Conservation (phyloP, 495 filamentous ascomycete species). For the Viridothelium virens region DNA sequence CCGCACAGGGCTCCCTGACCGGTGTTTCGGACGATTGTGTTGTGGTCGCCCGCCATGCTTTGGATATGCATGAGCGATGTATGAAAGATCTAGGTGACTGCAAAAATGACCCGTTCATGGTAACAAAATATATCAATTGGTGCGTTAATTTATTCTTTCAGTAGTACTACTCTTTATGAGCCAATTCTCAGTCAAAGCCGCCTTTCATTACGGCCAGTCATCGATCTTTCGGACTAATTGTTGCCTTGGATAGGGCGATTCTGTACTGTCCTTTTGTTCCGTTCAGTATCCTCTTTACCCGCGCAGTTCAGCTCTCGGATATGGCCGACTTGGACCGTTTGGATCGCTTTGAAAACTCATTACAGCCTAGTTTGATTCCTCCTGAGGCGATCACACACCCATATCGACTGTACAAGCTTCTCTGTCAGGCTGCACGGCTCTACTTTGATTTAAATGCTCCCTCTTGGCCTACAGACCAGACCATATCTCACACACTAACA, state of each 20-base stretch:
- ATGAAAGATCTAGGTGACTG: constrained; percentile 19
- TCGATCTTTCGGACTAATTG: background rate
- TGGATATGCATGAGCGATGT: constrained; percentile 29
- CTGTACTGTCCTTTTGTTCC: constrained; percentile 29
- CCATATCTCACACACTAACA: background rate
- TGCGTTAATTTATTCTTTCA: constrained; percentile 18
- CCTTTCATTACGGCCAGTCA: background rate
- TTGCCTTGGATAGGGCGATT: constrained; percentile 23
- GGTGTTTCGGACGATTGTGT: constrained; percentile 26
- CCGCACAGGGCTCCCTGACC: constrained; percentile 13
- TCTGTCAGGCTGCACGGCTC: constrained; percentile 27
- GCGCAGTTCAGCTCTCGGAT: constrained; percentile 27
- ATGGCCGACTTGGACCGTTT: constrained; percentile 21
- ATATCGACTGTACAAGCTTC: constrained; percentile 26
- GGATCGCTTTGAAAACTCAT: constrained; percentile 25
- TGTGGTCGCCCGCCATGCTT: constrained; percentile 23
- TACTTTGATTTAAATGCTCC: constrained; percentile 17
- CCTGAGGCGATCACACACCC: constrained; percentile 24
- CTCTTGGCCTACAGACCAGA: background rate
- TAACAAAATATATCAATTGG: constrained; percentile 28
- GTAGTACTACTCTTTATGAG: background rate
- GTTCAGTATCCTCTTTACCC: constrained; percentile 29
- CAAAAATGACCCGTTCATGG: constrained; percentile 26
- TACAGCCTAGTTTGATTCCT: constrained; percentile 14
- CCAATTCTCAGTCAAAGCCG: background rate